Evolutionary conservation across 2,329 filamentous ascomycete species (phyloP), one percentile per base, ranked within the genome.

Genomic region (Cucurbitaria berberidis): DNA sequence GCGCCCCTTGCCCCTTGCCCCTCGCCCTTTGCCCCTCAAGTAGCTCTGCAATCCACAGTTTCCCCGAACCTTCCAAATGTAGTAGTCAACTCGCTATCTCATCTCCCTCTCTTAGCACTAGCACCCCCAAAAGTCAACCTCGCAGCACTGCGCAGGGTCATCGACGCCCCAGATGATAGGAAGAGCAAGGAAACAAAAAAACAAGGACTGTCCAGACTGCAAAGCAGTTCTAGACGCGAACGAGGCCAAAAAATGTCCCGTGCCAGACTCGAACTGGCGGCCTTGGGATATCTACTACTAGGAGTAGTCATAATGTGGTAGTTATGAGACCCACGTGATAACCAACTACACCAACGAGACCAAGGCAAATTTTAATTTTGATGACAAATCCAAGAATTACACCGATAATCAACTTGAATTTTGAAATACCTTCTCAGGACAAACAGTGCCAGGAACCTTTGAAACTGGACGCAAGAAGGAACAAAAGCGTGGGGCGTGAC

Each of bases 301-400:
- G 15, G 57, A 67, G 51, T 48, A 70, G 64, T 72, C 69, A 72
- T 65, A 68, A 52, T 51, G 21, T 52, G 53, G 44, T 43, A 48
- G 55, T 27, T 70, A 70, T 72, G 69, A 72, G 69, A 72, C 68
- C 68, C 61, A 72, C 68, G 67, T 72, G 67, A 71, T 70, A 70
- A 71, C 67, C 68, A 59, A 70, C 69, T 72, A 72, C 68, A 72
- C 69, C 66, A 70, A 72, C 60, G 68, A 70, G 63, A 66, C 66
- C 19, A 40, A 40, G 38, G 38, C 38, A 40, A 19, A 36, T 26
- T 46, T 27, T 50, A 34, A 55, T 32, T 49, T 55, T 48, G 46
- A 56, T 60, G 53, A 32, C 21, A 21, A 15, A 34, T 15, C 19
- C 5, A 22, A 30, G 39, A 24, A 9, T 7, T 2, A 30, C n/a